A percentile compares a stretch with the other conserved stretches of the same genome.
These are phyloP conservation scores for Sporisorium sorghi DNA, from an alignment of 1,284 basidiomycete species.

Conservation along the genomic window DNA sequence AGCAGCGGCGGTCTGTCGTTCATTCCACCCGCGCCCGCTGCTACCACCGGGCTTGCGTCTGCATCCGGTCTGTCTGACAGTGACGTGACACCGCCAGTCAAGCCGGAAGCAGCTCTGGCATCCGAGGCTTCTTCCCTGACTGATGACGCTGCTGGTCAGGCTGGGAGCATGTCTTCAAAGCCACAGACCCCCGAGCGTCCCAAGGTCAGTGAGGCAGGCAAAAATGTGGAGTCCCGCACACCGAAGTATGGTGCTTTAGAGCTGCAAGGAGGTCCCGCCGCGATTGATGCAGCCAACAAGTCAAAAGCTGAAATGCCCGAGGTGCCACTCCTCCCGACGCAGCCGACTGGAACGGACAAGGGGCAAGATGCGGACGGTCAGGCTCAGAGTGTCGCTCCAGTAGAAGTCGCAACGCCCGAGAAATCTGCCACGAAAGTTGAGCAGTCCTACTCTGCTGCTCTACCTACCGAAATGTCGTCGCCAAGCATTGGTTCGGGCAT, in stretches of 20 bases:
- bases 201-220: not conserved
- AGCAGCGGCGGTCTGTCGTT: constrained; percentile 38
- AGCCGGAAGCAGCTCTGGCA: constrained; percentile 4
- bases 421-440: constrained; percentile 10
- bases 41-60: constrained; percentile 37
- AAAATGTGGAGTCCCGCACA: not conserved
- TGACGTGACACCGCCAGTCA: not conserved
- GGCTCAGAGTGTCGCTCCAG: not conserved
- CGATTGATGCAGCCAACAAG: not conserved
- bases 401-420: not conserved
- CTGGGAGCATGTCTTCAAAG: not conserved
- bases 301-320: not conserved
- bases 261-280: not conserved
- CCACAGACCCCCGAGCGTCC: constrained; percentile 21
- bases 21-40: constrained; percentile 43
- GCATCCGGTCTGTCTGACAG: constrained; percentile 13
- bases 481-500: constrained; percentile 36
- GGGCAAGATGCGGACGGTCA: not conserved
- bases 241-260: constrained; percentile 2
- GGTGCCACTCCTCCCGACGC: not conserved
- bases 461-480: constrained; percentile 13
- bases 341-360: not conserved
- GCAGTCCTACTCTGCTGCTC: constrained; percentile 5
- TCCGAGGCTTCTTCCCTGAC: not conserved
- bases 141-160: not conserved